Conservation (phyloP, 352 stramenopile genomes). For the Stephanocyclus meneghinianus region DNA sequence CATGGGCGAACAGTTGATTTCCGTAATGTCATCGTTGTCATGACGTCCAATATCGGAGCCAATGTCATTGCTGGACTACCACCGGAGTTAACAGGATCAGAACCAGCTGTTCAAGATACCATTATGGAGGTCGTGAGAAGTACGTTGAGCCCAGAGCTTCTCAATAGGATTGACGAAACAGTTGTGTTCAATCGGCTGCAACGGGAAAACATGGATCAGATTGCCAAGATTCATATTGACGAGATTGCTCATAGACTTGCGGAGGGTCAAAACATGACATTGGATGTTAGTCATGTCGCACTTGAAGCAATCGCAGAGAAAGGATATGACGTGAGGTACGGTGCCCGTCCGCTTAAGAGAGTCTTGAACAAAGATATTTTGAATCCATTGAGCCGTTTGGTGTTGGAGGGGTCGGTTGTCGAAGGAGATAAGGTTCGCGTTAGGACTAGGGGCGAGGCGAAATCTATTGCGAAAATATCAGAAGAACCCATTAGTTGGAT, state of each 20-base stretch:
- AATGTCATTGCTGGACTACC: constrained; percentile 85
- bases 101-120: constrained; percentile 25
- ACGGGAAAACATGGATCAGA: constrained; percentile 90
- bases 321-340: constrained; percentile 94
- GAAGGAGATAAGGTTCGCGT: constrained; percentile 72
- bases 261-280: constrained; percentile 68
- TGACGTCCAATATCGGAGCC: constrained; percentile 96
- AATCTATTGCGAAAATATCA: constrained; percentile 33
- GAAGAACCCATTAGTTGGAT: constrained; percentile 52
- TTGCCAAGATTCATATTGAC: constrained; percentile 77
- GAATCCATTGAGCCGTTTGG: constrained; percentile 65
- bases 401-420: constrained; percentile 63
- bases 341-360: constrained; percentile 92
- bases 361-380: constrained; percentile 83
- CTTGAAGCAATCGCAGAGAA: constrained; percentile 83
- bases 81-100: constrained; percentile 24
- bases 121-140: constrained; percentile 44
- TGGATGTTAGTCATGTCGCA: constrained; percentile 64
- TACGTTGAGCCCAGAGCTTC: constrained; percentile 87
- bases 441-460: constrained; percentile 60
- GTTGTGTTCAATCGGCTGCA: constrained; percentile 94
- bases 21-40: constrained; percentile 94
- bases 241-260: constrained; percentile 68
- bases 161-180: constrained; percentile 97
- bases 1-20: constrained; percentile 94